A percentile compares a stretch with the other conserved stretches of the same genome.
These are phyloP conservation scores for Paraglomus occultum DNA, from an alignment of 192 early-diverging fungal species.

Conservation along the genomic window DNA sequence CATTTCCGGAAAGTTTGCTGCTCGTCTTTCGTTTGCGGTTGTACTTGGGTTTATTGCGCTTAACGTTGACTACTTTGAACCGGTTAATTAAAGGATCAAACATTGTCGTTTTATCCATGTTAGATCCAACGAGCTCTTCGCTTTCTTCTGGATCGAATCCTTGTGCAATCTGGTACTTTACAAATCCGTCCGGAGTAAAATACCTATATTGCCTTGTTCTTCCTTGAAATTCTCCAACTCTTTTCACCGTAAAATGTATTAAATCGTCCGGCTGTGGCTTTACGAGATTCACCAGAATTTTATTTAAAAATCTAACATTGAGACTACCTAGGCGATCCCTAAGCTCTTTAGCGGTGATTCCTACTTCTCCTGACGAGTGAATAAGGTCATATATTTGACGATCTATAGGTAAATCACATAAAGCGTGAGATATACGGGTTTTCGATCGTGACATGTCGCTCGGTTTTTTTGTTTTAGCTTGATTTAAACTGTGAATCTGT, in stretches of 20 bases:
- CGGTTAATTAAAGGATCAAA: slow-evolving; percentile 3
- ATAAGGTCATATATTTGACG: slow-evolving; percentile 63
- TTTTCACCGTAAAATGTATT: slow-evolving; percentile 34
- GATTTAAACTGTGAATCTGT: not conserved
- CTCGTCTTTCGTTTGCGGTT: no score
- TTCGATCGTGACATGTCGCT: no score
- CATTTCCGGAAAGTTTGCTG: no score
- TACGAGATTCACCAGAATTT: slow-evolving; percentile 45
- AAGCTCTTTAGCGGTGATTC: slow-evolving; percentile 52
- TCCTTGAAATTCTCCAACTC: slow-evolving; percentile 60
- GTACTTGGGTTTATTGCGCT: no score
- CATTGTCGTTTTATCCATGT: not conserved
- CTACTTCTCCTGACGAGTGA: slow-evolving; percentile 43
- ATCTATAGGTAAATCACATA: slow-evolving; percentile 57
- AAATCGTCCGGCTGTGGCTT: slow-evolving; percentile 36
- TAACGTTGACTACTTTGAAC: not conserved
- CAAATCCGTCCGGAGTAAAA: slow-evolving; percentile 43
- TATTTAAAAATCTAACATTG: slow-evolving; percentile 46
- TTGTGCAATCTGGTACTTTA: slow-evolving; percentile 26
- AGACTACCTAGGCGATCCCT: slow-evolving; percentile 49
- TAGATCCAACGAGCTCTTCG: not conserved
- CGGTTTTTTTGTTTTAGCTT: no score
- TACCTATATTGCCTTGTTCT: slow-evolving; percentile 65
- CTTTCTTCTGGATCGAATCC: slow-evolving; percentile 18
- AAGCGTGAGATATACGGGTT: slow-evolving; percentile 22